Percentiles rank a stretch among this genome's conserved stretches.
Conservation (phyloP, 176 grass and related monocot species). For the Carex cristatella region DNA sequence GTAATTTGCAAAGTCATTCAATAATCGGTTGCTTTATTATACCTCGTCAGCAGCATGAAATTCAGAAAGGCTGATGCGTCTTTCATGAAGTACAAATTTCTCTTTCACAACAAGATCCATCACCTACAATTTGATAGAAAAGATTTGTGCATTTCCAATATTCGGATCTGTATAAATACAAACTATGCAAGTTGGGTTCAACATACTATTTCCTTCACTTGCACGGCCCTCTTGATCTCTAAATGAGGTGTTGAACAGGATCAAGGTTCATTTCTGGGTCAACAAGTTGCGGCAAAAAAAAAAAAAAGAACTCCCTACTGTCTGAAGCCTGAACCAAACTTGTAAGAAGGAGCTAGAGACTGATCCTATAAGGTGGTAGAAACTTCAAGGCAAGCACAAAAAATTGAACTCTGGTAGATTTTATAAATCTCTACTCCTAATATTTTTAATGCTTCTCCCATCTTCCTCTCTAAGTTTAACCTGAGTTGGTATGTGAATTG, state of each 20-base stretch:
- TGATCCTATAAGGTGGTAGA: background rate
- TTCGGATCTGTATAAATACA: background rate
- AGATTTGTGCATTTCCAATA: background rate
- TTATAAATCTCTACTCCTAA: background rate
- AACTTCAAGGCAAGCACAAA: background rate
- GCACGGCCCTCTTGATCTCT: background rate
- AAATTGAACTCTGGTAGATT: background rate
- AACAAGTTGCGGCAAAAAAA: background rate
- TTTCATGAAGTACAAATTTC: conserved; percentile 67
- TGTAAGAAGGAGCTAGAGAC: background rate
- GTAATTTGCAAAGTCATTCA: background rate
- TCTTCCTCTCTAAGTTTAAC: background rate
- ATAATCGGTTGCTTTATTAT: conserved; percentile 3
- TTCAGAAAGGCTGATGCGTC: conserved; percentile 93
- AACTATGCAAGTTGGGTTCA: background rate
- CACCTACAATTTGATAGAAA: conserved; percentile 42
- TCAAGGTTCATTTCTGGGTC: background rate
- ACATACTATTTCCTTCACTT: background rate
- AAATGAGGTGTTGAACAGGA: background rate
- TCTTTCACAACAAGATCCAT: conserved; percentile 93
- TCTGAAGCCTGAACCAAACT: background rate
- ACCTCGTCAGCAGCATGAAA: conserved; percentile 99
- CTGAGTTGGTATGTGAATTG: background rate
- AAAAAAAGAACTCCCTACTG: background rate
- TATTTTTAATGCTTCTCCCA: background rate